Evolutionary conservation across 495 filamentous ascomycete genomes (phyloP), one percentile per base, ranked within the genome.

Genomic region (Parachaetomium inaequale): DNA sequence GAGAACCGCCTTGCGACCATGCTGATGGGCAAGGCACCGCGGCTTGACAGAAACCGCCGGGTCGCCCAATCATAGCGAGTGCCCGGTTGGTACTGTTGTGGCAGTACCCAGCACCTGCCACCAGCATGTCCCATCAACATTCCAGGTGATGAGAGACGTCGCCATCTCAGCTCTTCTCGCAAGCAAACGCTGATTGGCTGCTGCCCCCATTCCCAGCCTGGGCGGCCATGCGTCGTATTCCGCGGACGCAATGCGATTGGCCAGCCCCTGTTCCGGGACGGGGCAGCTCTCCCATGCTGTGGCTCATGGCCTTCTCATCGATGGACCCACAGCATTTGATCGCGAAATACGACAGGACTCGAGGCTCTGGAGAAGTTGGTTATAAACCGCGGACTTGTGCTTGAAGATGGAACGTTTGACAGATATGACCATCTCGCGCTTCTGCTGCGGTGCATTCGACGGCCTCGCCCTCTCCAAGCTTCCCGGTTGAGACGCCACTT

Each of bases 161-260:
- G 11, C 40, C 40, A n/a, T 11, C 15, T 40, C 38, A 17, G 12
- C 45, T 21, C 26, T 49, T 15, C 15, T 23, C 10, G 19, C n/a
- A 17, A 46, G 42, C 45, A 49, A 25, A 26, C 45, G 49, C 49
- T 34, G 29, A 34, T 53, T 55, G 51, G 51, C 7, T 55, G 53
- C 21, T 7, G 1, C 12, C 17, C 38, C 7, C 17, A 4, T 26
- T 26, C 28, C 26, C 15, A 32, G 28, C 23, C 2, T 28, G 31
- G 4, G 36, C 38, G 29, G 12, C 53, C 21, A 31, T 65, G 59
- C 63, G 49, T 55, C 68, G 68, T 70, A 67, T 70, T 66, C 42
- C 42, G 25, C 21, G 29, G 29, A n/a, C 17, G 21, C 57, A 62
- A 70, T 65, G 62, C 68, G 68, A 70, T 70, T 70, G 65, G 68